Percentiles rank a stretch among this genome's conserved stretches.
Conservation (phyloP, 345 rosid genomes). For the Linum trigynum region DNA sequence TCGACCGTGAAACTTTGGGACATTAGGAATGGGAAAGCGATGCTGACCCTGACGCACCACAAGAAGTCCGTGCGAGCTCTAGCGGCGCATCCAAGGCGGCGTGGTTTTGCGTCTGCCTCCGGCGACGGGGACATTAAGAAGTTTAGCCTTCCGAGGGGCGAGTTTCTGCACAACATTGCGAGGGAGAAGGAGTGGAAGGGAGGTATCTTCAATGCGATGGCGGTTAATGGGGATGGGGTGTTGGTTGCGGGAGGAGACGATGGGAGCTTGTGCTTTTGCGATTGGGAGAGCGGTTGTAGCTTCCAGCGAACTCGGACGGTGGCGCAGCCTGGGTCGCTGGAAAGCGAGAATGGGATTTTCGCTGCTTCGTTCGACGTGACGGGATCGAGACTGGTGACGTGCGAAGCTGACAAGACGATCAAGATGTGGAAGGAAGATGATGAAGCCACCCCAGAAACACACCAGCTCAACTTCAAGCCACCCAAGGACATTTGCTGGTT, state of each 20-base stretch:
- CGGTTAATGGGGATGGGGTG: slow-evolving; percentile 91
- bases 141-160: slow-evolving; percentile 84
- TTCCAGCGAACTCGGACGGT: slow-evolving; percentile 93
- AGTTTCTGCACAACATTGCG: slow-evolving; percentile 91
- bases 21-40: slow-evolving; percentile 92
- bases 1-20: slow-evolving; percentile 95
- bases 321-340: slow-evolving; percentile 97
- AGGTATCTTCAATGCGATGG: slow-evolving; percentile 48
- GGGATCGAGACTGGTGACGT: slow-evolving; percentile 77
- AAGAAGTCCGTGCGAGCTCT: slow-evolving; percentile 97
- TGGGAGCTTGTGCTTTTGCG: slow-evolving; percentile 99
- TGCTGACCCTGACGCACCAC: slow-evolving; percentile 92
- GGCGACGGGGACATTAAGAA: slow-evolving; percentile 86
- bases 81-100: slow-evolving; percentile 75
- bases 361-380: slow-evolving; percentile 68
- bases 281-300: slow-evolving; percentile 96
- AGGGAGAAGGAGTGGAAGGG: slow-evolving; percentile 10
- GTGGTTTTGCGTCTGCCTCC: slow-evolving; percentile 91
- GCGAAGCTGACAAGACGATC: slow-evolving; percentile 96
- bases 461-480: slow-evolving; percentile 90
- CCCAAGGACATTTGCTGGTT: slow-evolving; percentile 95
- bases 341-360: slow-evolving; percentile 94
- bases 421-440: slow-evolving; percentile 99
- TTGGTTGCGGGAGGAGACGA: slow-evolving; percentile 99
- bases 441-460: slow-evolving; percentile 79